phyloP scores from a whole-genome alignment of 2,329 filamentous ascomycete genomes.

The Magnaporthiopsis poae region DNA sequence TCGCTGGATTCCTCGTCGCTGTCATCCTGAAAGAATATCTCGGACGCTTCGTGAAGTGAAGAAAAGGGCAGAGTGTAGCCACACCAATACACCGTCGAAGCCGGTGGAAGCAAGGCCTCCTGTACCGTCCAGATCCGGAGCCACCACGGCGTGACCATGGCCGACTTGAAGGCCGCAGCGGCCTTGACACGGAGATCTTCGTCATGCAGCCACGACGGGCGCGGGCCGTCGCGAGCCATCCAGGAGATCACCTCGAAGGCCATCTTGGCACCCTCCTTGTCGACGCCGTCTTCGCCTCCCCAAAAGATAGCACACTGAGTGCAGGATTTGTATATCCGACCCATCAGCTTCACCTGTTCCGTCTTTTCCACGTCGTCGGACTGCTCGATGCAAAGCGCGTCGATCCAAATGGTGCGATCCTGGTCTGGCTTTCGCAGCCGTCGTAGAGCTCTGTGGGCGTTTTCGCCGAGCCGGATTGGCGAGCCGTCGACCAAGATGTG shows the following conservation, averaged over 20 bases:
- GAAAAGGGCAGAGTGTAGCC: not conserved
- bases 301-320: not conserved
- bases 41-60: not conserved
- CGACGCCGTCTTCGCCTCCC: not conserved
- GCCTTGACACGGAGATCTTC: not conserved
- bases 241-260: not conserved
- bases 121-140: not conserved
- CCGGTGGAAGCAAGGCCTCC: not conserved
- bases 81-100: not conserved
- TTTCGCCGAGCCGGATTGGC: not conserved
- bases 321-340: constrained; percentile 10
- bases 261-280: not conserved
- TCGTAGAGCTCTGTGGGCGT: not conserved
- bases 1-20: not conserved
- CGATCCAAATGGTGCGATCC: constrained; percentile 11
- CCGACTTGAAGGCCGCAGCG: not conserved
- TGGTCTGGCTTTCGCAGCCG: not conserved
- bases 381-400: constrained; percentile 15
- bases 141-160: not conserved
- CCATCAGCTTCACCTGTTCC: constrained; percentile 12
- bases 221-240: not conserved
- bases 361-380: constrained; percentile 10
- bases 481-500: not conserved
- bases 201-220: not conserved
- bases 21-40: not conserved